A percentile compares a stretch with the other conserved stretches of the same genome.
phyloP scores from a whole-genome alignment of 202 grass and related monocot genomes.

The Musa balbisiana region DNA sequence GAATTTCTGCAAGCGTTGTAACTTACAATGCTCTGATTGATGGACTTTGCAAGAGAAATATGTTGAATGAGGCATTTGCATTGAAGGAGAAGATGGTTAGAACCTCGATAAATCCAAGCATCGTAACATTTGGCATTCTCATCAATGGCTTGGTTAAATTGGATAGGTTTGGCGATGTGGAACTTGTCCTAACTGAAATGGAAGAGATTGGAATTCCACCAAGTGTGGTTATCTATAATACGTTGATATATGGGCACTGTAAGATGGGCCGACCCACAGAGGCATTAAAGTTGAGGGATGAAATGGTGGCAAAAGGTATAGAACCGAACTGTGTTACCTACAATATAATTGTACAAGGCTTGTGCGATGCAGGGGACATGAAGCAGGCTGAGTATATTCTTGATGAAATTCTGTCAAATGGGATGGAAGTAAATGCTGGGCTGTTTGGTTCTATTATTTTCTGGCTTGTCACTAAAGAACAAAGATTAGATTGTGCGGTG shows the following conservation, averaged over 20 bases:
- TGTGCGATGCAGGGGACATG: constrained; percentile 71
- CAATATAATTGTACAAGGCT: constrained; percentile 48
- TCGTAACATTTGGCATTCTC: constrained; percentile 69
- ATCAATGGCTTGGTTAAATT: constrained; percentile 68
- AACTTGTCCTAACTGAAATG: constrained; percentile 52
- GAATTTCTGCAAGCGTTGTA: constrained; percentile 33
- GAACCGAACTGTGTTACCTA: constrained; percentile 60
- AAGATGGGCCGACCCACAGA: constrained; percentile 38
- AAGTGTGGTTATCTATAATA: constrained; percentile 79
- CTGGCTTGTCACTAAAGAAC: constrained; percentile 40
- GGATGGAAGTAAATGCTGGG: constrained; percentile 52
- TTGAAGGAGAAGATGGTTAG: constrained; percentile 58
- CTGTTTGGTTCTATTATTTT: constrained; percentile 65
- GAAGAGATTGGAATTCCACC: constrained; percentile 39
- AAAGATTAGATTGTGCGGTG: constrained; percentile 47
- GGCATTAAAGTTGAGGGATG: constrained; percentile 45
- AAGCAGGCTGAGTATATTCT: constrained; percentile 52
- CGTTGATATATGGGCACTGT: constrained; percentile 67
- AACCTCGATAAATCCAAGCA: constrained; percentile 36
- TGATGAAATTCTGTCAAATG: constrained; percentile 61
- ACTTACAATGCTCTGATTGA: constrained; percentile 73
- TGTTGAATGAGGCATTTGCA: constrained; percentile 54
- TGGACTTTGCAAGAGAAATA: constrained; percentile 59
- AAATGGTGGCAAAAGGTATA: constrained; percentile 56
- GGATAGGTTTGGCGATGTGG: constrained; percentile 39